phyloP scores from a whole-genome alignment of 2,329 filamentous ascomycete species.

The Apiospora phragmitis region DNA sequence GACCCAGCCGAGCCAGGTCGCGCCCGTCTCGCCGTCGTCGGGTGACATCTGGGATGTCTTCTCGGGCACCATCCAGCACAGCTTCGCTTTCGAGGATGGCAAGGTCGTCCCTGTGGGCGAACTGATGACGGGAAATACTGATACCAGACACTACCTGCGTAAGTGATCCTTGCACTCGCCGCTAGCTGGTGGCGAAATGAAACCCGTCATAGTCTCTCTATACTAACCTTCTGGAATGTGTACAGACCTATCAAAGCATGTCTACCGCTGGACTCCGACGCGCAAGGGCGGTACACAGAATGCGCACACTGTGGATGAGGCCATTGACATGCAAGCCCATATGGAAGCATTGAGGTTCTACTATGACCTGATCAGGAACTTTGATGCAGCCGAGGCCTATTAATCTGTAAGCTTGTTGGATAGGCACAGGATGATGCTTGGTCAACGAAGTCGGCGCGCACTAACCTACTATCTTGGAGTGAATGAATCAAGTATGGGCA shows the following conservation, averaged over 20 bases:
- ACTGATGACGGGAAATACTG: constrained; percentile 39
- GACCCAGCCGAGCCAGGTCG: constrained; percentile 32
- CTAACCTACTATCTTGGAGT: too few relatives aligned
- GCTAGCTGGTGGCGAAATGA: too few relatives aligned
- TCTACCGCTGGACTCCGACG: constrained; percentile 41
- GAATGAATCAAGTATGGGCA: too few relatives aligned
- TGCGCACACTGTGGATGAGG: constrained; percentile 40
- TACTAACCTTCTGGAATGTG: too few relatives aligned
- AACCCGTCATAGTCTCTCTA: too few relatives aligned
- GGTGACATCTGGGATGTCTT: constrained; percentile 33
- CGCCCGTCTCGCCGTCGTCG: constrained; percentile 37
- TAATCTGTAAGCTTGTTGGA: too few relatives aligned
- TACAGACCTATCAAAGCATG: constrained; percentile 33
- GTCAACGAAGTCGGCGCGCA: too few relatives aligned
- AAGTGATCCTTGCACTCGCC: too few relatives aligned
- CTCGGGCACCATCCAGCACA: constrained; percentile 34
- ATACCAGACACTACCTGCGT: constrained; percentile 38
- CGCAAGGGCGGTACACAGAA: constrained; percentile 33
- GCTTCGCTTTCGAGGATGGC: constrained; percentile 35
- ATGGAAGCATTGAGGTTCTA: constrained; percentile 40
- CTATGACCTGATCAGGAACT: constrained; percentile 38
- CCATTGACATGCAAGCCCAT: constrained; percentile 39
- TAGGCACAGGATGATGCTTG: too few relatives aligned
- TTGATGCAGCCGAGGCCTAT: constrained; percentile 32
- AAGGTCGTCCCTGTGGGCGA: constrained; percentile 37